phyloP scores from a whole-genome alignment of 2,329 filamentous ascomycete species.

The Aspergillus sp. region DNA sequence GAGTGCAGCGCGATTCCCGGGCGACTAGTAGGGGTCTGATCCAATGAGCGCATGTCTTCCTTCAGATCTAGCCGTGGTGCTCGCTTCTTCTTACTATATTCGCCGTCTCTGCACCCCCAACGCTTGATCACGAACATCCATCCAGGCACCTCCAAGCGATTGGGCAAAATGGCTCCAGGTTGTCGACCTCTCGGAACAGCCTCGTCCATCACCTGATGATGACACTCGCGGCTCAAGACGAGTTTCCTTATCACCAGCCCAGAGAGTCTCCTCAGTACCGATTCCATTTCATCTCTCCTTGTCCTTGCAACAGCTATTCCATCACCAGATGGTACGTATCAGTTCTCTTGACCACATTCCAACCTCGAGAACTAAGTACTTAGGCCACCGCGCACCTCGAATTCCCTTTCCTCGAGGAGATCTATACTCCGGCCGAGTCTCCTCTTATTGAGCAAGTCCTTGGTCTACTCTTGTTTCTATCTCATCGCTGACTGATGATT shows the following conservation, averaged over 20 bases:
- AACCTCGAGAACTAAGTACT: not conserved
- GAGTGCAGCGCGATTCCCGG: too few relatives aligned
- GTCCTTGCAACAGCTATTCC: not conserved
- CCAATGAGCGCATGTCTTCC: not conserved
- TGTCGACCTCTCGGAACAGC: not conserved
- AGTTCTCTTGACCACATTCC: not conserved
- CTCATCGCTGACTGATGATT: not conserved
- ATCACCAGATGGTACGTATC: slow-evolving; percentile 14
- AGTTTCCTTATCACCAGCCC: not conserved
- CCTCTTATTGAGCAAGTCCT: slow-evolving; percentile 30
- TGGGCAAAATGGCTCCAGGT: slow-evolving; percentile 3
- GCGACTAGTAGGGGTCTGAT: not conserved
- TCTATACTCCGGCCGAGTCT: slow-evolving; percentile 23
- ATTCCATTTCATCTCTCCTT: not conserved
- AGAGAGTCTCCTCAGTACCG: not conserved
- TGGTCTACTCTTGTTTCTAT: not conserved
- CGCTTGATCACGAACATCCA: not conserved
- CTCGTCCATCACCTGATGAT: slow-evolving; percentile 7
- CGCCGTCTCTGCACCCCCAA: not conserved
- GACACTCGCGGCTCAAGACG: slow-evolving; percentile 4
- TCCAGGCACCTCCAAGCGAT: slow-evolving; percentile 3
- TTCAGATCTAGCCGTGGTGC: not conserved
- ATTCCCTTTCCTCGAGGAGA: slow-evolving; percentile 32
- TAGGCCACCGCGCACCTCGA: slow-evolving; percentile 23
- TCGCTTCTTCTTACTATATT: slow-evolving; percentile 12